phyloP scores from a whole-genome alignment of 2,329 filamentous ascomycete genomes.

The Bretziella fagacearum region DNA sequence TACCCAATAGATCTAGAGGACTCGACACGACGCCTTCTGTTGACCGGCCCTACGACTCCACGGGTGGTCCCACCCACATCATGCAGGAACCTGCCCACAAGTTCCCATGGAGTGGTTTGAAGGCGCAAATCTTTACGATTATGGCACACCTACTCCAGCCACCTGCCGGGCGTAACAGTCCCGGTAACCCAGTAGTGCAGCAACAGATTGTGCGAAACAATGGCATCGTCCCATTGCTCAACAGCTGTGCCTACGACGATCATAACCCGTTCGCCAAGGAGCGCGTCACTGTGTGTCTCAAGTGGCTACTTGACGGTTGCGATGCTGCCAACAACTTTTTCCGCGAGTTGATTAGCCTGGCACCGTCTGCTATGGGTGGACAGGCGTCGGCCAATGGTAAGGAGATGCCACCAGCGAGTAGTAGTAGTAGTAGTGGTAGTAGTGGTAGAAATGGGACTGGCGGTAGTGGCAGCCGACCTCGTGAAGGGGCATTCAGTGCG shows the following conservation, averaged over 20 bases:
- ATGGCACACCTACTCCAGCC: constrained; percentile 81
- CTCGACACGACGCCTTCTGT: constrained; percentile 26
- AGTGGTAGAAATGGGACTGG: constrained; percentile 23
- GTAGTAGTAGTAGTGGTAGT: constrained; percentile 22
- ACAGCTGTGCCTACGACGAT: constrained; percentile 81
- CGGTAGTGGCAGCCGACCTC: constrained; percentile 23
- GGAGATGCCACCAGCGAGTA: constrained; percentile 19
- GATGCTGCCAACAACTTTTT: constrained; percentile 57
- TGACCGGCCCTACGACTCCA: constrained; percentile 22
- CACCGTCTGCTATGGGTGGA: constrained; percentile 19
- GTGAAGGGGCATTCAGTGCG: background rate
- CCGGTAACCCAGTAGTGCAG: constrained; percentile 60
- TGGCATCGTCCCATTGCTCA: constrained; percentile 72
- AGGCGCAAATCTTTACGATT: constrained; percentile 82
- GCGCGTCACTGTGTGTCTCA: constrained; percentile 74
- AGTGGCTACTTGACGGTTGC: constrained; percentile 62
- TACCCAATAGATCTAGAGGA: constrained; percentile 15
- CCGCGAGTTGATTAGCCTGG: constrained; percentile 39
- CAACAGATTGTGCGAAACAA: constrained; percentile 72
- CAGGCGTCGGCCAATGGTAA: background rate
- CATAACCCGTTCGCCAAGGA: constrained; percentile 91
- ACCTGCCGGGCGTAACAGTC: constrained; percentile 41
- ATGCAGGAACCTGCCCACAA: constrained; percentile 48
- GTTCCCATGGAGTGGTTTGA: constrained; percentile 57
- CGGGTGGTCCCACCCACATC: constrained; percentile 18